phyloP scores from a whole-genome alignment of 1,284 basidiomycete genomes.

The Xanthoconium separans region DNA sequence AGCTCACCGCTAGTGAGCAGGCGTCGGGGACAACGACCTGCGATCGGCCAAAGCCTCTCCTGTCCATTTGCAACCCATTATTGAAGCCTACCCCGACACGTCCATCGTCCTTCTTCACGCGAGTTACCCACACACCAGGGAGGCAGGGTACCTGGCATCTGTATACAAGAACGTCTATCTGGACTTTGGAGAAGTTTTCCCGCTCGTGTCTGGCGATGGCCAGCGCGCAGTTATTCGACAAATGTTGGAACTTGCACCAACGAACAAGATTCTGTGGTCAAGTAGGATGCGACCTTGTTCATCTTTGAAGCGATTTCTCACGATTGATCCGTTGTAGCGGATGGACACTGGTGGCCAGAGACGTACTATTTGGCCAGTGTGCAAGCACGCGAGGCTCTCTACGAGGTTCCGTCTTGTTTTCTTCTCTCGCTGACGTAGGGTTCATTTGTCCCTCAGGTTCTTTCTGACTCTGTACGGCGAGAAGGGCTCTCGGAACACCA shows the following conservation, averaged over 20 bases:
- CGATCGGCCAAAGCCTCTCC: slow-evolving; percentile 59
- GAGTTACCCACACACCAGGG: slow-evolving; percentile 70
- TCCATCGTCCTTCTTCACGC: slow-evolving; percentile 69
- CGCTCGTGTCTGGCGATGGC: slow-evolving; percentile 59
- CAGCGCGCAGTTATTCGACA: slow-evolving; percentile 59
- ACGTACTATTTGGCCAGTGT: slow-evolving; percentile 64
- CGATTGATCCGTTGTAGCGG: slow-evolving; percentile 42
- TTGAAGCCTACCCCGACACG: slow-evolving; percentile 59
- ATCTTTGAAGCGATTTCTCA: slow-evolving; percentile 2
- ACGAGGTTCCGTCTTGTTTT: slow-evolving; percentile 40
- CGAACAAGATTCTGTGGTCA: slow-evolving; percentile 77
- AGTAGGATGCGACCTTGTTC: slow-evolving; percentile 43
- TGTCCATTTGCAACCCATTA: slow-evolving; percentile 62
- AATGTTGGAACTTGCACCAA: slow-evolving; percentile 67
- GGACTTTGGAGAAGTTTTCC: slow-evolving; percentile 80
- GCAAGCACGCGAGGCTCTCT: slow-evolving; percentile 63
- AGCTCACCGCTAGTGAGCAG: slow-evolving; percentile 12
- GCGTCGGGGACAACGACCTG: slow-evolving; percentile 73
- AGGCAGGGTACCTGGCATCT: slow-evolving; percentile 71
- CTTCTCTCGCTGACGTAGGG: background rate
- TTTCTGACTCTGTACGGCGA: slow-evolving; percentile 20
- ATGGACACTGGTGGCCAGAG: slow-evolving; percentile 79
- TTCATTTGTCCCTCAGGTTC: slow-evolving; percentile 17
- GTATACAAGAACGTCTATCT: slow-evolving; percentile 72
- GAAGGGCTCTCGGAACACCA: slow-evolving; percentile 28